Evolutionary conservation across 441 rosid genomes (phyloP).

Genomic region (Arabidopsis lyrata): DNA sequence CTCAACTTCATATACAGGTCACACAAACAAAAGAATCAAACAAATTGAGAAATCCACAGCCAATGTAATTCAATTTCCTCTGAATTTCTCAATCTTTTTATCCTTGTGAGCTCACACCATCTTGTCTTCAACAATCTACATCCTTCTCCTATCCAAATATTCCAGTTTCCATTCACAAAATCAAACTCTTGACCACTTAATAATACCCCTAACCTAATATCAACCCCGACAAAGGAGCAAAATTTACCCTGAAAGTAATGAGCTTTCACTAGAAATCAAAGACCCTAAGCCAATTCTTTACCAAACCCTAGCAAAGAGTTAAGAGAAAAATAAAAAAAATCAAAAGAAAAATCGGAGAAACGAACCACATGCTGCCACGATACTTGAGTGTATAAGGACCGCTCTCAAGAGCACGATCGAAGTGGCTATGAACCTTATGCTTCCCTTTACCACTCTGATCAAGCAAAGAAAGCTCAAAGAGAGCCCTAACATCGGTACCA

Average conservation of each 20-base stretch:
- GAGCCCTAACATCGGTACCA: constrained; percentile 89
- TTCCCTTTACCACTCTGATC: constrained; percentile 90
- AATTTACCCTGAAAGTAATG: neutral
- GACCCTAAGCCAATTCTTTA: neutral
- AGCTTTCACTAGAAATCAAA: neutral
- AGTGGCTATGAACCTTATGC: constrained; percentile 91
- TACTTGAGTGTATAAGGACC: constrained; percentile 95
- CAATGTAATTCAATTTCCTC: neutral
- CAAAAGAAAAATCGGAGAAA: neutral
- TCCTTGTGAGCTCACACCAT: neutral
- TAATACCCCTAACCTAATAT: neutral
- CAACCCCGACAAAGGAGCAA: neutral
- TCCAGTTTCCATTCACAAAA: constrained; percentile 10
- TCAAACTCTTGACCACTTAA: neutral
- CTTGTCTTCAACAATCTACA: neutral
- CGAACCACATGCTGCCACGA: constrained; percentile 95
- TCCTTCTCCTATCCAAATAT: neutral
- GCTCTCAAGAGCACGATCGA: constrained; percentile 88
- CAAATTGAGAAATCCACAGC: constrained; percentile 10
- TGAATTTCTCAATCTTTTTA: constrained; percentile 5
- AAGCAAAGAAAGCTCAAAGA: constrained; percentile 79
- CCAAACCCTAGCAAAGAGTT: constrained; percentile 26
- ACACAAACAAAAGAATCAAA: neutral
- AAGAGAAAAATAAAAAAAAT: neutral
- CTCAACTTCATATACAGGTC: neutral